Percentiles rank a stretch among this genome's conserved stretches.
Evolutionary conservation across 179 eudicot genomes (phyloP).

Genomic region (Vitellaria paradoxa): DNA sequence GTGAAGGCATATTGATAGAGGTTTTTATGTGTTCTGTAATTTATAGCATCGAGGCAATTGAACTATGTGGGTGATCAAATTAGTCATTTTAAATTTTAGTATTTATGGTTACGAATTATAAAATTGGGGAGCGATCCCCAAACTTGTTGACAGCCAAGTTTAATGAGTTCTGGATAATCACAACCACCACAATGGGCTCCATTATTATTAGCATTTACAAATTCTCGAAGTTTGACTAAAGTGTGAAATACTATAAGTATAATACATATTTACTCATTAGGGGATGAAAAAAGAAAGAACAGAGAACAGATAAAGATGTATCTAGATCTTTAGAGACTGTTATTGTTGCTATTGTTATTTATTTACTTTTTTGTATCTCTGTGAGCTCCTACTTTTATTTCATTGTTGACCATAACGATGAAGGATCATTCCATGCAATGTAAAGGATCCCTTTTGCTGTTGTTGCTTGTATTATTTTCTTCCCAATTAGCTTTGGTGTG

Average conservation of each 20-base stretch:
- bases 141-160: background rate
- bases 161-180: background rate
- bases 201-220: too few species aligned
- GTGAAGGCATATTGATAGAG: background rate
- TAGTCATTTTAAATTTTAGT: background rate
- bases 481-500: background rate
- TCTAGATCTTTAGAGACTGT: background rate
- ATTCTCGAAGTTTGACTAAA: too few species aligned
- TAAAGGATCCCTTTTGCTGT: background rate
- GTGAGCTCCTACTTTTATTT: too few species aligned
- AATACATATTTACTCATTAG: too few species aligned
- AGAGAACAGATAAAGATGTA: too few species aligned
- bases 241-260: too few species aligned
- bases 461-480: background rate
- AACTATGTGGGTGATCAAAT: conserved; percentile 3
- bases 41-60: background rate
- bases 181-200: too few species aligned
- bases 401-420: background rate
- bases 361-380: background rate
- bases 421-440: background rate
- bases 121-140: background rate
- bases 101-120: background rate
- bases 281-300: too few species aligned
- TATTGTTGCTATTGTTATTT: background rate
- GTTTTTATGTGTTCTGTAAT: background rate